A percentile compares a stretch with the other conserved stretches of the same genome.
Evolutionary conservation across 2,329 filamentous ascomycete genomes (phyloP).

Genomic region (Neonectria coccinea): DNA sequence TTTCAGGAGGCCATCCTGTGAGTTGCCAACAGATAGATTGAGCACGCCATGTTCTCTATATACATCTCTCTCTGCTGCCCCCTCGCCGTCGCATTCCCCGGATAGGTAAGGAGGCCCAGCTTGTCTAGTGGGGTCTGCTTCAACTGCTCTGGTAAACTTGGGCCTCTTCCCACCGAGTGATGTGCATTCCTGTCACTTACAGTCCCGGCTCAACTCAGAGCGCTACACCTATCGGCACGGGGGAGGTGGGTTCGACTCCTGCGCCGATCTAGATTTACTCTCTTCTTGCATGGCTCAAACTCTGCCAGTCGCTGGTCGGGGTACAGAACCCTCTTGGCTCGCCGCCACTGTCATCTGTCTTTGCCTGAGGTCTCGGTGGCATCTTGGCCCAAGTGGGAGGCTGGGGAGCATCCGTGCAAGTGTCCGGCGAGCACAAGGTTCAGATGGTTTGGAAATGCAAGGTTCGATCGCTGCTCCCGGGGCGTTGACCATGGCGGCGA

Average conservation of each 20-base stretch:
- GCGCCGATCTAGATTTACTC: conserved; percentile 21
- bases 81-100: conserved; percentile 9
- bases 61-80: conserved; percentile 13
- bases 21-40: background rate
- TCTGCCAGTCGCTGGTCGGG: background rate
- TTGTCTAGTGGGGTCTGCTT: conserved; percentile 10
- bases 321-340: conserved; percentile 18
- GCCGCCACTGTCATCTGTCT: conserved; percentile 7
- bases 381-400: background rate
- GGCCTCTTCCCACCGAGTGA: conserved; percentile 11
- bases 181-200: conserved; percentile 22
- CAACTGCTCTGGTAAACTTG: conserved; percentile 18
- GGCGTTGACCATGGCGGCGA: background rate
- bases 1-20: conserved; percentile 18
- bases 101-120: conserved; percentile 14
- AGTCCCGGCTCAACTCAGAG: conserved; percentile 10
- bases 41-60: conserved; percentile 23
- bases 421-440: conserved; percentile 10
- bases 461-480: conserved; percentile 22
- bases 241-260: background rate
- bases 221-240: conserved; percentile 13
- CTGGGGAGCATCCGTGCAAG: background rate
- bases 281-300: conserved; percentile 14
- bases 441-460: background rate
- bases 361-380: background rate